Evolutionary conservation across 2,329 filamentous ascomycete genomes (phyloP).

Genomic region (Xylaria arbuscula): DNA sequence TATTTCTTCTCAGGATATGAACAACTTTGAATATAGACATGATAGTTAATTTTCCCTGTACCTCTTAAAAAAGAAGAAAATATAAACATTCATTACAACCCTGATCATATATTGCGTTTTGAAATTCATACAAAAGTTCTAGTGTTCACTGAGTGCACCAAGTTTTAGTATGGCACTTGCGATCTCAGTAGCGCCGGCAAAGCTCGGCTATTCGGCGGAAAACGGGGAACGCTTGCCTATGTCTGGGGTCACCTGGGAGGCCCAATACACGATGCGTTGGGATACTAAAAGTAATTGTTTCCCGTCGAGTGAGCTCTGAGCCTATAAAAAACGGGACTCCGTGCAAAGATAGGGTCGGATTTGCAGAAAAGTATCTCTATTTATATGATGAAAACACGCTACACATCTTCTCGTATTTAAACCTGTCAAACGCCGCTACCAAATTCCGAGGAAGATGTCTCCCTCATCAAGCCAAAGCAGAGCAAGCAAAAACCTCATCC

Average conservation of each 20-base stretch:
- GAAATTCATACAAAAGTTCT: too few relatives aligned
- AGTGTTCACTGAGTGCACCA: too few relatives aligned
- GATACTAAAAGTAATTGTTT: background rate
- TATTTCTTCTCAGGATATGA: too few relatives aligned
- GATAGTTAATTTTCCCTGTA: too few relatives aligned
- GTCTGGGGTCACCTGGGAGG: background rate
- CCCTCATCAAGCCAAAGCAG: slow-evolving; percentile 15
- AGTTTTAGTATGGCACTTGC: too few relatives aligned
- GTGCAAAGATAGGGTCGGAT: background rate
- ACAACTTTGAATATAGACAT: too few relatives aligned
- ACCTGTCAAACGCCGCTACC: slow-evolving; percentile 17
- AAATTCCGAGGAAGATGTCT: background rate
- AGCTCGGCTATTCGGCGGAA: slow-evolving; percentile 33
- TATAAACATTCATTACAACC: too few relatives aligned
- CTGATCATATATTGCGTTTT: too few relatives aligned
- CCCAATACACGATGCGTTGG: slow-evolving; percentile 6
- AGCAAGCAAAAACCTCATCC: background rate
- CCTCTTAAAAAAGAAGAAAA: too few relatives aligned
- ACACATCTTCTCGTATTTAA: background rate
- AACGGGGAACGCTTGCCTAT: slow-evolving; percentile 9
- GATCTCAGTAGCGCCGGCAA: slow-evolving; percentile 20
- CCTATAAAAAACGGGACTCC: background rate
- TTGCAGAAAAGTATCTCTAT: slow-evolving; percentile 19
- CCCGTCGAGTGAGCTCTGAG: background rate
- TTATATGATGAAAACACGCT: background rate